Base-by-base conservation (phyloP, 1,284 basidiomycete species). In the Ceratobasidium sp. region DNA sequence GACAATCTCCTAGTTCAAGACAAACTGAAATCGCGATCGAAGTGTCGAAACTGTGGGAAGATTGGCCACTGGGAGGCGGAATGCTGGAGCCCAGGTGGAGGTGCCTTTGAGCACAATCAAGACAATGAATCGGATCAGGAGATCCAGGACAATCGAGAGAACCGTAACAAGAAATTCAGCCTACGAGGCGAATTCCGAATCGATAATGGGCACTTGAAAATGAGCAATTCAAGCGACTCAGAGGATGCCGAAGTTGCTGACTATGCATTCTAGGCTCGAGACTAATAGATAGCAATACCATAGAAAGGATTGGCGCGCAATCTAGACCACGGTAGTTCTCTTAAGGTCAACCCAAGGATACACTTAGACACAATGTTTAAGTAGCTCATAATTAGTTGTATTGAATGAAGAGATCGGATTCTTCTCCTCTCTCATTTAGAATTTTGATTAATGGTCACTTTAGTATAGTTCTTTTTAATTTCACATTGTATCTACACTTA, bases 381-480 rank as follows among this genome's bases (percentile, higher is more conserved):
- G n/a, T n/a, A n/a, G n/a, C n/a, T n/a, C n/a, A n/a, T n/a, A n/a
- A n/a, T n/a, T n/a, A n/a, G n/a, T n/a, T n/a, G n/a, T n/a, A n/a
- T n/a, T n/a, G n/a, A n/a, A n/a, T n/a, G n/a, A n/a, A n/a, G n/a
- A n/a, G n/a, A n/a, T n/a, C n/a, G n/a, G n/a, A n/a, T n/a, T n/a
- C n/a, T n/a, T n/a, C n/a, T n/a, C n/a, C n/a, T 50, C n/a, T 50
- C n/a, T 30, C 23, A 26, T 54, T 26, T n/a, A n/a, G n/a, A n/a
- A n/a, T 54, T 30, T 54, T 30, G 26, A 23, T 54, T 28, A 54
- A 54, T 54, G 52, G 52, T 54, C 52, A 54, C n/a, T 54, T 54
- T 54, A 54, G 8, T 21, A 54, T 54, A 54, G 9, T 21, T 54
- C 52, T 54, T n/a, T n/a, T n/a, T n/a, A n/a, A n/a, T n/a, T n/a